Evolutionary conservation across 371 early-diverging fungal genomes (phyloP).

Genomic region (Rhizomucor pusillus): DNA sequence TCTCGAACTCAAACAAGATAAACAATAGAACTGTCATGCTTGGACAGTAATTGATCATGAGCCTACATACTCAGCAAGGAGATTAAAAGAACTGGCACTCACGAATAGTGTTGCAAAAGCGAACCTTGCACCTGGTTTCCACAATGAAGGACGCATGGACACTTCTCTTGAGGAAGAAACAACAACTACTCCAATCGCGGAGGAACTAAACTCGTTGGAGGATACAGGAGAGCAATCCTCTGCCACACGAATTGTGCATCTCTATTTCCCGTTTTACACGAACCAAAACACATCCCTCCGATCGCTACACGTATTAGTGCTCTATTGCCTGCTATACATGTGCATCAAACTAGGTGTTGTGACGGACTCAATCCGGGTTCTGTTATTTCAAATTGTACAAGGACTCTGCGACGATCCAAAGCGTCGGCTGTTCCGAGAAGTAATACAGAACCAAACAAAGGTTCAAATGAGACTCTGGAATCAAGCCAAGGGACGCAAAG

Average conservation of each 20-base stretch:
- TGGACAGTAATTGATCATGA: not conserved
- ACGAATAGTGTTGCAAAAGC: not conserved
- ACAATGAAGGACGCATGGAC: not conserved
- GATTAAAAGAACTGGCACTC: not conserved
- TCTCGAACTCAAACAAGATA: not conserved
- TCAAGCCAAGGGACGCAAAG: conserved; percentile 9
- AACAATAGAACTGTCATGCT: not conserved
- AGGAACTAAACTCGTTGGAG: too few species aligned
- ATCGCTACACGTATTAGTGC: conserved; percentile 10
- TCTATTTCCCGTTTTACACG: conserved; percentile 14
- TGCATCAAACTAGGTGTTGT: not conserved
- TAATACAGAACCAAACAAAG: conserved; percentile 5
- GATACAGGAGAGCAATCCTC: not conserved
- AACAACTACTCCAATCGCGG: too few species aligned
- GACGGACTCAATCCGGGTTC: conserved; percentile 9
- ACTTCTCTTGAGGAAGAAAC: not conserved
- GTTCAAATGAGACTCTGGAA: conserved; percentile 10
- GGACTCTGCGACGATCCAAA: conserved; percentile 8
- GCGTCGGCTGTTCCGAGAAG: conserved; percentile 5
- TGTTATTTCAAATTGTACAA: conserved; percentile 17
- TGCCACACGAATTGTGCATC: conserved; percentile 3
- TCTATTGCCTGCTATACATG: conserved; percentile 8
- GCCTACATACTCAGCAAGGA: not conserved
- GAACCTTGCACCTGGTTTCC: not conserved
- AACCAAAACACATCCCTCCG: conserved; percentile 2